phyloP scores from a whole-genome alignment of 78 protist species.

The Bodo saltans region DNA sequence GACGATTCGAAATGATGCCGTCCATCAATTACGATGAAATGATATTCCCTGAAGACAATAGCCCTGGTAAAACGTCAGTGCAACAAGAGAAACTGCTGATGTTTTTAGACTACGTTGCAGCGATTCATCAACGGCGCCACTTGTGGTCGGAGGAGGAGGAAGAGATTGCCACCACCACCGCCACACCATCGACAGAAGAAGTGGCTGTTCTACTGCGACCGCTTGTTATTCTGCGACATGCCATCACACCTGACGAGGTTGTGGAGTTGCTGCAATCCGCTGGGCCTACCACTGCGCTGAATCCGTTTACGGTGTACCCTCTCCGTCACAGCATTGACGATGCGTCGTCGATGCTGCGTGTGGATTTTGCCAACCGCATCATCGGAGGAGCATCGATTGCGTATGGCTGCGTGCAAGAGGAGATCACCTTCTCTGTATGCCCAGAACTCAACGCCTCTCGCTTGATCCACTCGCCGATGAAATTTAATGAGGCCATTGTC shows the following conservation, averaged over 20 bases:
- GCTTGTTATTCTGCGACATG: too few relatives aligned
- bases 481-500: neutral
- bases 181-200: neutral
- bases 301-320: neutral
- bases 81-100: neutral
- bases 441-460: neutral
- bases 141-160: too few relatives aligned
- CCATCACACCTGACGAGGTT: too few relatives aligned
- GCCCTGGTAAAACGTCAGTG: neutral
- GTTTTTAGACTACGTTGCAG: neutral
- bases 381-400: neutral
- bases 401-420: conserved; percentile 17
- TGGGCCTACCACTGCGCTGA: neutral
- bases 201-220: neutral
- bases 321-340: neutral
- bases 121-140: too few relatives aligned
- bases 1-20: neutral
- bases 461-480: neutral
- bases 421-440: neutral
- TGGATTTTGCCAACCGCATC: neutral
- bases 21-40: neutral
- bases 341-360: neutral
- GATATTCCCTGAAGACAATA: too few relatives aligned
- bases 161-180: too few relatives aligned
- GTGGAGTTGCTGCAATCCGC: neutral